A percentile compares a stretch with the other conserved stretches of the same genome.
phyloP scores from a whole-genome alignment of 345 rosid species.

The Nasturtium officinale region DNA sequence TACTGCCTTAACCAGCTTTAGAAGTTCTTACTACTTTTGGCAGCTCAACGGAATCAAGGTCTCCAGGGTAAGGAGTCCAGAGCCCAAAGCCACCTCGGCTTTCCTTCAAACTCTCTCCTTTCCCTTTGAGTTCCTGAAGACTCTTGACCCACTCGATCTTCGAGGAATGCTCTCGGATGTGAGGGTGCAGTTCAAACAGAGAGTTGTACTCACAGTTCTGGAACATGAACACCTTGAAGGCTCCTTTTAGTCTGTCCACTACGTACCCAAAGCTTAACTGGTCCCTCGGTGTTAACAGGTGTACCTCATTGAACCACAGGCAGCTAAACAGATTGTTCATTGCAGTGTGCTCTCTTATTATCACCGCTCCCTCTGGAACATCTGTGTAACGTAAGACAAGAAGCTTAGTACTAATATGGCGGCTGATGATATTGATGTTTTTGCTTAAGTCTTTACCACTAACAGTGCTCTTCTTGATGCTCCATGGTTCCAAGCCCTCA shows the following conservation, averaged over 20 bases:
- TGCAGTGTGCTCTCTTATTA: constrained; percentile 81
- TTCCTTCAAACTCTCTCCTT: constrained; percentile 81
- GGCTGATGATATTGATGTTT: not conserved
- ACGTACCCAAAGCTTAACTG: constrained; percentile 94
- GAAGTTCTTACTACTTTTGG: constrained; percentile 76
- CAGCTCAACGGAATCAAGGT: constrained; percentile 68
- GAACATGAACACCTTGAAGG: constrained; percentile 83
- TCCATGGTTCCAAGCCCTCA: constrained; percentile 96
- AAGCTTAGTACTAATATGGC: constrained; percentile 12
- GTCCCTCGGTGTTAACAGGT: constrained; percentile 97
- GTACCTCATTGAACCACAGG: constrained; percentile 97
- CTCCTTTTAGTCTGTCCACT: constrained; percentile 65
- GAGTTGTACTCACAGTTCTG: constrained; percentile 95
- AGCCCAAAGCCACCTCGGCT: constrained; percentile 87
- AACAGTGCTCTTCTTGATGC: constrained; percentile 61
- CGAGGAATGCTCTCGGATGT: constrained; percentile 94
- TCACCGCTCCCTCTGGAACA: constrained; percentile 98
- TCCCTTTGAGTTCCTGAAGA: constrained; percentile 68
- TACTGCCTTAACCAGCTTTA: constrained; percentile 74
- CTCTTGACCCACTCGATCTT: constrained; percentile 94
- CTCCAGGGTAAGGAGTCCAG: constrained; percentile 91
- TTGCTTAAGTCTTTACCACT: constrained; percentile 62
- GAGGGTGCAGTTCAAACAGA: constrained; percentile 79
- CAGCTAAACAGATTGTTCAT: constrained; percentile 83
- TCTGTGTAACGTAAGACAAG: constrained; percentile 56